A percentile compares a stretch with the other conserved stretches of the same genome.
phyloP scores from a whole-genome alignment of 1,139 yeast genomes.

The Candida tetrigidarum region DNA sequence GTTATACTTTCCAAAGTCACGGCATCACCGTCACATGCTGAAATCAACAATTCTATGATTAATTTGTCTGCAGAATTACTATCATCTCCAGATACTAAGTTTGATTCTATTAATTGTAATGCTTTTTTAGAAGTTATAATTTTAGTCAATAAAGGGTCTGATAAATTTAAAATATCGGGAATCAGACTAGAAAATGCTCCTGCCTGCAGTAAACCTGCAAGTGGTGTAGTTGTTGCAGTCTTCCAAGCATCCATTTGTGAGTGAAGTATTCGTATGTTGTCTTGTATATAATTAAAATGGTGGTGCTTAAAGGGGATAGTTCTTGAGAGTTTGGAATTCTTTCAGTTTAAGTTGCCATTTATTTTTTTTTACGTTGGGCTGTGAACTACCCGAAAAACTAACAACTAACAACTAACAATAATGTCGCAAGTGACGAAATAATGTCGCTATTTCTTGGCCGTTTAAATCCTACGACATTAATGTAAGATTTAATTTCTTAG shows the following conservation, averaged over 20 bases:
- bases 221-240: slow-evolving; percentile 10
- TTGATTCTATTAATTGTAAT: slow-evolving; percentile 29
- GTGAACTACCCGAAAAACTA: background rate
- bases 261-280: too few relatives aligned
- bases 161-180: slow-evolving; percentile 15
- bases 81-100: slow-evolving; percentile 11
- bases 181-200: slow-evolving; percentile 9
- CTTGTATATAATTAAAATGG: background rate
- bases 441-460: background rate
- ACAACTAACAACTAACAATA: background rate
- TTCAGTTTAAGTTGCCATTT: background rate
- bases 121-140: slow-evolving; percentile 53
- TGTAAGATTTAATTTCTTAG: too few relatives aligned
- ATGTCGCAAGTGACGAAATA: background rate
- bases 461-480: background rate
- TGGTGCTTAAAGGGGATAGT: background rate
- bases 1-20: slow-evolving; percentile 44
- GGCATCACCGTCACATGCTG: slow-evolving; percentile 57
- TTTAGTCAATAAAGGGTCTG: slow-evolving; percentile 46
- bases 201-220: slow-evolving; percentile 10
- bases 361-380: background rate
- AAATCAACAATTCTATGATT: slow-evolving; percentile 42
- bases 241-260: slow-evolving; percentile 25
- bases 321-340: background rate
- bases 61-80: slow-evolving; percentile 18